Percentiles rank a stretch among this genome's conserved stretches.
These are phyloP conservation scores for Trametes maxima DNA, from an alignment of 768 basidiomycete species.

Conservation along the genomic window DNA sequence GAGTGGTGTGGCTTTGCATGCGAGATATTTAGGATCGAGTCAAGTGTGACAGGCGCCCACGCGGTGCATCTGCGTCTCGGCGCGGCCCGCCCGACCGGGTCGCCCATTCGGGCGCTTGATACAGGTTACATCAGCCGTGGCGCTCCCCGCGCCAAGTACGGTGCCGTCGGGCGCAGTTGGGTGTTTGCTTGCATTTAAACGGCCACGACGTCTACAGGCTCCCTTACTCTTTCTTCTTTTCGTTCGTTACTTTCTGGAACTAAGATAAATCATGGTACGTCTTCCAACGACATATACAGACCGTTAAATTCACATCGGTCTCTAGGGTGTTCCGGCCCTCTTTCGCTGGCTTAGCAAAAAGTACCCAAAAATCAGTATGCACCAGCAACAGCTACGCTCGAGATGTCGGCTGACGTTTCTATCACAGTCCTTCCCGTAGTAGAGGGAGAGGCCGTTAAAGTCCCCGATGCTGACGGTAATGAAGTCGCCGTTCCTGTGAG, in stretches of 20 bases:
- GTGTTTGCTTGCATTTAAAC: not conserved
- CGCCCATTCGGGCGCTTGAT: not conserved
- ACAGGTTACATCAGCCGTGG: constrained; percentile 13
- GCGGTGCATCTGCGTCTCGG: not conserved
- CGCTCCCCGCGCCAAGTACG: constrained; percentile 8
- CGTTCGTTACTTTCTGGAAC: not conserved
- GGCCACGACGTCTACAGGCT: constrained; percentile 3
- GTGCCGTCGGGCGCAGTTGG: not conserved
- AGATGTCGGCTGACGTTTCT: not conserved
- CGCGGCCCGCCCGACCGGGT: not conserved
- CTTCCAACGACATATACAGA: not conserved
- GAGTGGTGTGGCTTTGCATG: constrained; percentile 1
- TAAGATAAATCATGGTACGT: constrained; percentile 18
- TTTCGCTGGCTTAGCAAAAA: constrained; percentile 99
- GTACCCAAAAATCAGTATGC: constrained; percentile 93
- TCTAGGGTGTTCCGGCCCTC: constrained; percentile 93
- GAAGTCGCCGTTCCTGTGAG: constrained; percentile 75
- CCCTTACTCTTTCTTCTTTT: not conserved
- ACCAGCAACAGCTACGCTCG: not conserved
- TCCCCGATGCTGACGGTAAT: constrained; percentile 68
- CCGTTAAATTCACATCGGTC: not conserved
- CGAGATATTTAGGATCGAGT: constrained; percentile 22
- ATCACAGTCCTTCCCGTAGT: constrained; percentile 69
- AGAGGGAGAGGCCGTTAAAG: constrained; percentile 80
- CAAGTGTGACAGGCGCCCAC: constrained; percentile 10